Percentiles rank a stretch among this genome's conserved stretches.
These are phyloP conservation scores for Monascus ruber DNA, from an alignment of 2,329 filamentous ascomycete genomes.

Conservation along the genomic window DNA sequence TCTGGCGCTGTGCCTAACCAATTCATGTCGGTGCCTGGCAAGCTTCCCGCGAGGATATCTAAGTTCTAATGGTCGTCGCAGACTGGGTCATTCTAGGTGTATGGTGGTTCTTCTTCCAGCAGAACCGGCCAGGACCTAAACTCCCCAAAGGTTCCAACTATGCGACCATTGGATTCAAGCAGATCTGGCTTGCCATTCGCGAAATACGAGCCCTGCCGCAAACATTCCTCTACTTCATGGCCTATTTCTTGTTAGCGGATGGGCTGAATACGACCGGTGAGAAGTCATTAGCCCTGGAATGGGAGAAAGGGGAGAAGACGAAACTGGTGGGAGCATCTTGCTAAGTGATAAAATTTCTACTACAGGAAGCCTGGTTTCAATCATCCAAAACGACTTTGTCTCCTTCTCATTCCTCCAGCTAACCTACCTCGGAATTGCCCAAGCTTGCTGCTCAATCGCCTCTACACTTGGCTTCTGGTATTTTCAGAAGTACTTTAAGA, in stretches of 20 bases:
- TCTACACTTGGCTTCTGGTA: constrained; percentile 35
- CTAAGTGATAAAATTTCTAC: too few species aligned
- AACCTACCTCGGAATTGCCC: constrained; percentile 31
- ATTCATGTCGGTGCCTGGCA: constrained; percentile 22
- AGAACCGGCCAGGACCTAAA: constrained; percentile 27
- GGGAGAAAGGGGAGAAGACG: too few species aligned
- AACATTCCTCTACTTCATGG: constrained; percentile 31
- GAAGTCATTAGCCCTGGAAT: neutral
- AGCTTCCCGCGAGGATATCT: neutral
- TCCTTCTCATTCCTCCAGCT: constrained; percentile 32
- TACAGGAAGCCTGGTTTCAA: constrained; percentile 23
- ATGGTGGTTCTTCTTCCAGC: constrained; percentile 35
- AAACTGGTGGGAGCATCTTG: too few species aligned
- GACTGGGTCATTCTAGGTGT: constrained; percentile 32
- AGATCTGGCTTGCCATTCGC: constrained; percentile 27
- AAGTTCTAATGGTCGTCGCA: constrained; percentile 7
- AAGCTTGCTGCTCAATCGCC: constrained; percentile 26
- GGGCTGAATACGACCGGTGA: constrained; percentile 31
- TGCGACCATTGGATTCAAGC: constrained; percentile 31
- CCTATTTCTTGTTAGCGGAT: constrained; percentile 33
- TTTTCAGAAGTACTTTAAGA: constrained; percentile 30
- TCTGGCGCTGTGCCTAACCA: constrained; percentile 29
- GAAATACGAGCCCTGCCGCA: constrained; percentile 30
- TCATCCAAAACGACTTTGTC: constrained; percentile 31
- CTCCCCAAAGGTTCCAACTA: constrained; percentile 31